These are phyloP conservation scores for Ogataea angusta DNA, from an alignment of 805 yeast genomes.

Conservation along the genomic window DNA sequence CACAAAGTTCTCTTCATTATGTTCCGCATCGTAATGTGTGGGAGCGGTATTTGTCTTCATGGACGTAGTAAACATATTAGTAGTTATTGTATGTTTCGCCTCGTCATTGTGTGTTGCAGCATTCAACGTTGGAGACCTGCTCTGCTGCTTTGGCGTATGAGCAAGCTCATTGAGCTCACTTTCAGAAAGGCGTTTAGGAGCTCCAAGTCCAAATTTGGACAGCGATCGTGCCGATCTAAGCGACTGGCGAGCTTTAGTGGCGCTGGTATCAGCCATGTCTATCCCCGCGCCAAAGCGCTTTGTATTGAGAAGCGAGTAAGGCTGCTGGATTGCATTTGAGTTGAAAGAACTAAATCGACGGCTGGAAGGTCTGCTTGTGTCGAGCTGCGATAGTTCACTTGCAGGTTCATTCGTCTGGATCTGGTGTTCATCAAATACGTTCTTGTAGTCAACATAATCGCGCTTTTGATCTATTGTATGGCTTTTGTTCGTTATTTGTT, in stretches of 20 bases:
- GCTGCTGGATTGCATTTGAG: constrained; percentile 6
- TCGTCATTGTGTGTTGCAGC: constrained; percentile 10
- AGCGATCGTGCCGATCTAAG: constrained; percentile 18
- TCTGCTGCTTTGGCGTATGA: constrained; percentile 6
- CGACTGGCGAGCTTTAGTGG: constrained; percentile 12
- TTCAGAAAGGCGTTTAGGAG: constrained; percentile 46
- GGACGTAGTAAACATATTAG: constrained; percentile 19
- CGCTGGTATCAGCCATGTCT: constrained; percentile 9
- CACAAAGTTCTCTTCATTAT: not conserved
- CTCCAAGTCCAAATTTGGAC: constrained; percentile 42
- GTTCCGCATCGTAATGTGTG: constrained; percentile 7
- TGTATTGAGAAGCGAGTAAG: constrained; percentile 3
- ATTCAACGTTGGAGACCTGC: constrained; percentile 2
- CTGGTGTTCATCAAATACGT: constrained; percentile 4
- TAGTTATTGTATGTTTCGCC: constrained; percentile 16
- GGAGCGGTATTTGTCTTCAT: constrained; percentile 18
- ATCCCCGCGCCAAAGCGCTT: constrained; percentile 6
- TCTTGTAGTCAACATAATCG: constrained; percentile 2
- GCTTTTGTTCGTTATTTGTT: constrained; percentile 29
- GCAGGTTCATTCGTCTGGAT: not conserved
- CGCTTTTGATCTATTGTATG: constrained; percentile 1
- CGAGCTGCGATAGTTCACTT: constrained; percentile 6
- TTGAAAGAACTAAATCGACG: constrained; percentile 18
- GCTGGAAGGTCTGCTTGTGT: constrained; percentile 17
- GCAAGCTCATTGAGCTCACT: constrained; percentile 18